Percentiles rank a stretch among this genome's conserved stretches.
Evolutionary conservation across 352 stramenopile species (phyloP).

Genomic region (Pythium rhizo-oryzae): DNA sequence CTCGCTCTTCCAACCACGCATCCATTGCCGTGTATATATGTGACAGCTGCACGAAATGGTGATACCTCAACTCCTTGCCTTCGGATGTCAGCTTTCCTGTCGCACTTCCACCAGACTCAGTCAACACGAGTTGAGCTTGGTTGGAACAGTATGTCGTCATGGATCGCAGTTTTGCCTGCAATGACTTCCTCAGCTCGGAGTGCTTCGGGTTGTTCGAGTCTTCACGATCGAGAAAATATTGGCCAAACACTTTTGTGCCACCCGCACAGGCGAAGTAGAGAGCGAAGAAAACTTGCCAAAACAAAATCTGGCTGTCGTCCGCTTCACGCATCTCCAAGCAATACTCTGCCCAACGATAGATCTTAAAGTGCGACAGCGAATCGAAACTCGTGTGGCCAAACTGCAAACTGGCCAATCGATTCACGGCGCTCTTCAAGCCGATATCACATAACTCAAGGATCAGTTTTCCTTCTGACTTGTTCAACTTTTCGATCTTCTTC

Average conservation of each 20-base stretch:
- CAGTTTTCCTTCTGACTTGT: constrained; percentile 61
- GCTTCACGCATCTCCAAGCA: constrained; percentile 30
- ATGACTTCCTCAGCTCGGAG: constrained; percentile 24
- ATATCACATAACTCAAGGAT: constrained; percentile 39
- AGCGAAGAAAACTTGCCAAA: constrained; percentile 49
- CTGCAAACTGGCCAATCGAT: constrained; percentile 19
- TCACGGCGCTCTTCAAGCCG: constrained; percentile 19
- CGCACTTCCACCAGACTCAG: constrained; percentile 17
- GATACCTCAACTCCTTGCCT: constrained; percentile 36
- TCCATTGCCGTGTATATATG: constrained; percentile 78
- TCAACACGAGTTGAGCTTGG: constrained; percentile 35
- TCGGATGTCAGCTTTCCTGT: constrained; percentile 28
- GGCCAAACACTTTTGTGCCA: constrained; percentile 36
- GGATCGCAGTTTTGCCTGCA: constrained; percentile 37
- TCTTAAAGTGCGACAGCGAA: constrained; percentile 34
- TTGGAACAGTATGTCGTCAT: constrained; percentile 40
- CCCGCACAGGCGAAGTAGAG: constrained; percentile 41
- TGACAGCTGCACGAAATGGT: constrained; percentile 37
- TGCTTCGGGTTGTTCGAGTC: constrained; percentile 29
- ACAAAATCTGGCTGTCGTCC: constrained; percentile 38
- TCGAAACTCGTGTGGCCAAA: constrained; percentile 28
- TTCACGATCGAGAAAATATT: constrained; percentile 36
- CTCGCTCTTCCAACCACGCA: constrained; percentile 80
- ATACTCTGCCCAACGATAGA: constrained; percentile 38
- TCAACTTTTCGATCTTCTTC: constrained; percentile 82